Base-by-base conservation (phyloP, 1,139 yeast species). In the Torulaspora globosa region DNA sequence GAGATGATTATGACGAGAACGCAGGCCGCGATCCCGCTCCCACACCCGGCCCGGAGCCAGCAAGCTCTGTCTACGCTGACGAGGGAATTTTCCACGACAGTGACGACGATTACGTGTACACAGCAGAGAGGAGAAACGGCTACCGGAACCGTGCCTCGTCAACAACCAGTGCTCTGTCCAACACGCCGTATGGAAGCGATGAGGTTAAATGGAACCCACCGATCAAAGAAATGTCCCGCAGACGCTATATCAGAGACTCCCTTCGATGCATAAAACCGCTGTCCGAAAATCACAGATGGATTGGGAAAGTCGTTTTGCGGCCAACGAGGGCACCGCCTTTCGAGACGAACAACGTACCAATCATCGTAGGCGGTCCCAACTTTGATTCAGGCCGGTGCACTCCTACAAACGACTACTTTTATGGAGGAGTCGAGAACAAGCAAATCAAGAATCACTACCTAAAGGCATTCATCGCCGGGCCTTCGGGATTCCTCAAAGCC, bases 261-360 rank as follows among this genome's bases (percentile, higher is more conserved):
- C 62, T 79, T 30, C 70, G 83, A 41, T 80, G 85, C 53, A 77
- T 80, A 37, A 76, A 73, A 54, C 78, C 82, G 5, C 67, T 80
- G 41, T 67, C 74, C 2, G 69, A 70, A 52, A 80, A 78, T 41
- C 81, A 78, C 35, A 57, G 72, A 8, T 80, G 84, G 84, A 68
- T 75, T 23, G 76, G 78, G 21, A 75, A 71, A 53, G 60, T 69
- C 7, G 56, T 78, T 12, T 76, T 76, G 27, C 71, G 72, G 44
- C 76, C 80, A 1, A 62, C 75, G 5, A 44, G 38, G 23, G 56
- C 62, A 8, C 68, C 68, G 9, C 31, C 40, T 1, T 60, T 48
- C 39, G 49, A 54, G 21, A 63, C 68, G 1, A 59, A 55, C 37
- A 56, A 59, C 37, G 40, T 49, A 27, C 65, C 67, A 1, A 52